Conservation (phyloP, 352 stramenopile genomes). For the Phytophthora megakarya region DNA sequence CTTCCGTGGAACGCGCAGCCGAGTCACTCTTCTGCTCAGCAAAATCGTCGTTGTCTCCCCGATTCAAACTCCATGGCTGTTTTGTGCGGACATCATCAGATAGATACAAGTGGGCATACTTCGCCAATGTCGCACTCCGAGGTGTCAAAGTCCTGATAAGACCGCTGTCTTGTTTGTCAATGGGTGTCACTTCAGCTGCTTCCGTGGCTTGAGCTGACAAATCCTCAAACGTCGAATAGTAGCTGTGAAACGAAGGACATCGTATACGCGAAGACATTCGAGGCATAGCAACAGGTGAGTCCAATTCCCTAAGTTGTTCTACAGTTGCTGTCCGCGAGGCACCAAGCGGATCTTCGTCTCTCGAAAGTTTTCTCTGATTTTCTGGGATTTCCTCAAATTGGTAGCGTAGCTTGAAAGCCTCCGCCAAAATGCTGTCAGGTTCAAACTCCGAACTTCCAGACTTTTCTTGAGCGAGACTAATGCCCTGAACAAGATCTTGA, state of each 20-base stretch:
- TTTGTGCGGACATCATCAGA: constrained; percentile 60
- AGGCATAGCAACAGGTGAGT: constrained; percentile 13
- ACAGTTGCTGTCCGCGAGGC: background rate
- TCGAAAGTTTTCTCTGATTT: constrained; percentile 58
- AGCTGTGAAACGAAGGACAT: constrained; percentile 73
- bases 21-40: constrained; percentile 1
- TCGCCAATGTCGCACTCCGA: constrained; percentile 71
- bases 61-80: constrained; percentile 64
- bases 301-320: constrained; percentile 11
- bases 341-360: constrained; percentile 24
- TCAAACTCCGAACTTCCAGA: constrained; percentile 39
- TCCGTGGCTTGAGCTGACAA: constrained; percentile 30
- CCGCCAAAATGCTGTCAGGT: constrained; percentile 42
- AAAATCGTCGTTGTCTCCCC: constrained; percentile 50
- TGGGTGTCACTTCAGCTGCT: constrained; percentile 3
- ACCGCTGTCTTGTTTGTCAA: constrained; percentile 4
- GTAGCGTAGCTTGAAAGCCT: constrained; percentile 65
- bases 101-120: constrained; percentile 79
- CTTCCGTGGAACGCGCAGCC: background rate
- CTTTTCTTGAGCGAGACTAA: constrained; percentile 59
- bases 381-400: constrained; percentile 69
- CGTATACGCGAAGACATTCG: constrained; percentile 42
- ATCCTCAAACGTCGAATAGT: constrained; percentile 76
- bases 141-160: no score
- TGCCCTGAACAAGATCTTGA: constrained; percentile 62